phyloP scores from a whole-genome alignment of 805 yeast species.

The Starmerella bacillaris region DNA sequence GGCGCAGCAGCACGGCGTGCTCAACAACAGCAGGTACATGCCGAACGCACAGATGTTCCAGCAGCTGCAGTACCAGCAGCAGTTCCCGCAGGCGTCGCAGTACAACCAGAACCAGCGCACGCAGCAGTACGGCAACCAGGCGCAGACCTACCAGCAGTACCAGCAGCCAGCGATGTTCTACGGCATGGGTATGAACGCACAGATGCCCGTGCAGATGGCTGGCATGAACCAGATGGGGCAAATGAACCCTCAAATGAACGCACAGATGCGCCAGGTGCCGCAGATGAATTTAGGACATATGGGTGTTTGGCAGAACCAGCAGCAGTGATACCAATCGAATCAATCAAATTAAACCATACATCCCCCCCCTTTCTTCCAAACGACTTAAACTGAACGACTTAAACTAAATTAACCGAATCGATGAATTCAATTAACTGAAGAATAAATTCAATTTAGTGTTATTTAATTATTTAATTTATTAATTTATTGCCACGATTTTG shows the following conservation, averaged over 20 bases:
- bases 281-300: conserved; percentile 16
- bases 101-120: conserved; percentile 11
- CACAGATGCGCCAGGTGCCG: conserved; percentile 16
- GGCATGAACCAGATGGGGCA: conserved; percentile 13
- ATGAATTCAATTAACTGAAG: too few relatives aligned
- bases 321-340: conserved; percentile 13
- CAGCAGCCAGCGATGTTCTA: conserved; percentile 14
- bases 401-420: too few relatives aligned
- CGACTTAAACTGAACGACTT: too few relatives aligned
- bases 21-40: conserved; percentile 13
- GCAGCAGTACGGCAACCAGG: conserved; percentile 12
- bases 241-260: conserved; percentile 12
- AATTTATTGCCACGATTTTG: too few relatives aligned
- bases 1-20: conserved; percentile 15
- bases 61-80: conserved; percentile 16
- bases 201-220: conserved; percentile 15
- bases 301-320: conserved; percentile 17
- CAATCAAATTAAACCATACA: too few relatives aligned
- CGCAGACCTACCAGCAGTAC: conserved; percentile 11
- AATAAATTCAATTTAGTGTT: too few relatives aligned
- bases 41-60: conserved; percentile 16
- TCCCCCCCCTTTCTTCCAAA: too few relatives aligned
- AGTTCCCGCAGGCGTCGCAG: conserved; percentile 15
- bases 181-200: conserved; percentile 14
- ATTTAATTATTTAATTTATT: too few relatives aligned